Conservation (phyloP, 345 rosid genomes). For the Melaleuca quinquenervia region DNA sequence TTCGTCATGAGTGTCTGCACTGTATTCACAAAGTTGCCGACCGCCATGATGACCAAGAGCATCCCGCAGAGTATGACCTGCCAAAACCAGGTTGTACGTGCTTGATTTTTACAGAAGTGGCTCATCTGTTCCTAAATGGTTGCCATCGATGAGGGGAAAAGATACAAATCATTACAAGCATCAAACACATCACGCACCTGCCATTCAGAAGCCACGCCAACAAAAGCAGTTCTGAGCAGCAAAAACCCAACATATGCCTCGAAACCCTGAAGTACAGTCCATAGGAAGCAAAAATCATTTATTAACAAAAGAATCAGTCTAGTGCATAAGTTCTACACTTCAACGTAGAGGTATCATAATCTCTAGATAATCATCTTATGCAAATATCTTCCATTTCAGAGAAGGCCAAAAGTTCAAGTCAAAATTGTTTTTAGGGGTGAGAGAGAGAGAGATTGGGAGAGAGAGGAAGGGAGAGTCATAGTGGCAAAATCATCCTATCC, state of each 20-base stretch:
- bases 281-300: background rate
- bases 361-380: background rate
- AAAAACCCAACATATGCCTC: constrained; percentile 89
- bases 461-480: background rate
- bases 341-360: background rate
- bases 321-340: background rate
- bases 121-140: background rate
- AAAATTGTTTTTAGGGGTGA: background rate
- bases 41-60: constrained; percentile 84
- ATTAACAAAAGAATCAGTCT: background rate
- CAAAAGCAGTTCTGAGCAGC: constrained; percentile 70
- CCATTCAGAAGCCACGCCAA: constrained; percentile 76
- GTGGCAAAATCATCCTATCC: background rate
- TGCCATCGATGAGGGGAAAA: background rate
- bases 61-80: constrained; percentile 83
- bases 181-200: constrained; percentile 36
- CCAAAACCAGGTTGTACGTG: background rate
- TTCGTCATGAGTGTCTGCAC: constrained; percentile 70
- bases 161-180: background rate
- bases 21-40: constrained; percentile 82
- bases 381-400: background rate
- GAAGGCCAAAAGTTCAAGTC: background rate
- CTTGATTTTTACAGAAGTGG: background rate
- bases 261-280: constrained; percentile 48
- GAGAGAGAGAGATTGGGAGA: background rate